phyloP scores from a whole-genome alignment of 805 yeast genomes.

The Nakazawaea laoshanensis region DNA sequence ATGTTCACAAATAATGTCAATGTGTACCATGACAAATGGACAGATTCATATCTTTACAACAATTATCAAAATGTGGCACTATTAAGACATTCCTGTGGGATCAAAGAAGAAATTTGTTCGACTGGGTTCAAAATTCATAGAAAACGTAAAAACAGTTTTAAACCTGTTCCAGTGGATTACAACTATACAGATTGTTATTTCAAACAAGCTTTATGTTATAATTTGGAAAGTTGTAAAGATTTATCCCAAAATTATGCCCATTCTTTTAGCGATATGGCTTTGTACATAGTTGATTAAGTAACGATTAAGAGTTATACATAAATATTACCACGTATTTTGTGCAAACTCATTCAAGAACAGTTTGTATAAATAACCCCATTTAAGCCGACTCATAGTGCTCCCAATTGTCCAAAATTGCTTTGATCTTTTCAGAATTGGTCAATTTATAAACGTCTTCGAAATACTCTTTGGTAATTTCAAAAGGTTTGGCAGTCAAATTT shows the following conservation, averaged over 20 bases:
- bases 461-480: constrained; percentile 91
- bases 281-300: too few species aligned
- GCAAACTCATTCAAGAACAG: too few species aligned
- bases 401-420: constrained; percentile 91
- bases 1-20: constrained; percentile 23
- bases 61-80: constrained; percentile 20
- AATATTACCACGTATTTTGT: constrained; percentile 15
- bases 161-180: constrained; percentile 17
- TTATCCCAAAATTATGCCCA: constrained; percentile 14
- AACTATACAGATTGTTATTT: constrained; percentile 16
- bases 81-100: constrained; percentile 1
- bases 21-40: constrained; percentile 18
- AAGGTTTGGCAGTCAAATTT: constrained; percentile 96
- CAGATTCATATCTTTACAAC: constrained; percentile 17
- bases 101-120: not conserved
- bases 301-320: constrained; percentile 2
- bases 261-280: constrained; percentile 18
- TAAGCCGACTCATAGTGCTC: constrained; percentile 61
- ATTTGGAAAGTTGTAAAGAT: constrained; percentile 10
- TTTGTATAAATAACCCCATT: constrained; percentile 2
- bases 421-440: constrained; percentile 87
- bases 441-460: constrained; percentile 91
- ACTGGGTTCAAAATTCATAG: constrained; percentile 2
- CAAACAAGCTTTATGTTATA: constrained; percentile 10
- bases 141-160: constrained; percentile 13